Base-by-base conservation (phyloP, 306 rosid species). In the Ormosia semicastrata region DNA sequence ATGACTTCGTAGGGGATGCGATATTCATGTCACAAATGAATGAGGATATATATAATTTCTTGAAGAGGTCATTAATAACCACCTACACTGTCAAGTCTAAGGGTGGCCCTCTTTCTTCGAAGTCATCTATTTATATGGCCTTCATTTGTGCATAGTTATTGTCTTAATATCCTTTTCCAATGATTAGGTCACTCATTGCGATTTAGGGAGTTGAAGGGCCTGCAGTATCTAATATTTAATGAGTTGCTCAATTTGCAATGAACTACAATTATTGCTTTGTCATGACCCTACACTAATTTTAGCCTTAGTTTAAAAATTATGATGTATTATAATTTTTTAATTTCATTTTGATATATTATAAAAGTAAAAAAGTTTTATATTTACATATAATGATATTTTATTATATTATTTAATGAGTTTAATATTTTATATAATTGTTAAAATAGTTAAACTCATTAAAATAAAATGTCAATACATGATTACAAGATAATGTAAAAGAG, bases 151-250 rank as follows among this genome's bases (percentile, higher is more conserved):
- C 60, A 64, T 36, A 72, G 14, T 47, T 56, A 60, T 66, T 65
- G 29, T 50, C 52, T 52, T 75, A 70, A 87, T 85, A 82, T 84
- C 46, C 15, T 32, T 81, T 79, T 76, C 84, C 68, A 85, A 84
- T 80, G 83, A 87, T 87, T 80, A 40, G 43, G 56, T 7, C 79
- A 58, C 50, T 66, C 77, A 52, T 54, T 36, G 30, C 13, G 13
- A 71, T 52, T 53, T 41, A 33, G 71, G 18, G 52, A 54, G 66
- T 54, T 73, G 52, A 53, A 37, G 37, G 52, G 50, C 33, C 62
- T 54, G 37, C 8, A 24, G 37, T 15, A 62, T 46, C 72, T 63
- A 4, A 49, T 15, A 62, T 76, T 49, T 76, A 76, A 63, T 47
- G 49, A 60, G 2, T 43, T 75, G 4, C 17, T 24, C 54, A 74